Conservation (phyloP, 306 rosid genomes). For the Quillaja saponaria region DNA sequence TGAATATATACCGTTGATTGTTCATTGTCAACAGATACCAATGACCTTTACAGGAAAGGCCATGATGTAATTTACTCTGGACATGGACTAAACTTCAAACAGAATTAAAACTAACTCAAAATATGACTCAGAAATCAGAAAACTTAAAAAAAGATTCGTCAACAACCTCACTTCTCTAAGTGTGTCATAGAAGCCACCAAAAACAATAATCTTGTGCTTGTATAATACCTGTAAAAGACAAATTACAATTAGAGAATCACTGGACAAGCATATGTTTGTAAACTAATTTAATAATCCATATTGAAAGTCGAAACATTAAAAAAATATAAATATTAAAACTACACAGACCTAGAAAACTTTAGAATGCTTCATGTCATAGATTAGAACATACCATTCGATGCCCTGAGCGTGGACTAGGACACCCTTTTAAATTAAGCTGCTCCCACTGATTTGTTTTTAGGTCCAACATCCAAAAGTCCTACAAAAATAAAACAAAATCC, state of each 20-base stretch:
- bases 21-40: too few relatives aligned
- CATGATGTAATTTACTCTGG: too few relatives aligned
- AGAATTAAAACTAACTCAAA: too few relatives aligned
- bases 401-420: constrained; percentile 97
- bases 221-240: constrained; percentile 71
- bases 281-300: too few relatives aligned
- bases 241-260: constrained; percentile 7
- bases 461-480: constrained; percentile 98
- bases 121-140: too few relatives aligned
- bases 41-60: too few relatives aligned
- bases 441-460: constrained; percentile 98
- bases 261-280: not conserved
- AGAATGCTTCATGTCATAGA: constrained; percentile 18
- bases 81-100: too few relatives aligned
- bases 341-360: not conserved
- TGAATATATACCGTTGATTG: constrained; percentile 13
- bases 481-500: constrained; percentile 16
- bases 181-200: constrained; percentile 98
- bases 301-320: too few relatives aligned
- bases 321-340: too few relatives aligned
- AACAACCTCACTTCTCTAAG: constrained; percentile 99
- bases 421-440: constrained; percentile 81
- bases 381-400: constrained; percentile 84
- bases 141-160: constrained; percentile 27
- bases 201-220: constrained; percentile 97